Base-by-base conservation (phyloP, 352 stramenopile genomes). In the Pythium aristosporum region DNA sequence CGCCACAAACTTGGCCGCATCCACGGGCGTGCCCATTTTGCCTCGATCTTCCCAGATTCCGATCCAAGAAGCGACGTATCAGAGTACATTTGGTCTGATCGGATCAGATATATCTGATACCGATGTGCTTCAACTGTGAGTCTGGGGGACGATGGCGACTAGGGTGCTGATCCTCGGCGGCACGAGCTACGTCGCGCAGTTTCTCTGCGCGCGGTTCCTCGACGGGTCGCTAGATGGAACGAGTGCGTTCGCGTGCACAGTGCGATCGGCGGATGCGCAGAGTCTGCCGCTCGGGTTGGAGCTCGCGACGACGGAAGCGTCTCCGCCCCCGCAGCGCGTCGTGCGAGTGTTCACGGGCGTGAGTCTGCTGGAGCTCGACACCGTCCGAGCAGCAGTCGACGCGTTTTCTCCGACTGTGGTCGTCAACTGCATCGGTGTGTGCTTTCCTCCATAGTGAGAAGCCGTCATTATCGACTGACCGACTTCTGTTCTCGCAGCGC, bases 101-200 rank as follows among this genome's bases (percentile, higher is more conserved):
- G 8, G 20, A 57, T 58, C 60, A 50, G 62, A 68, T 55, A 30
- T 32, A 67, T 49, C 50, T 67, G 60, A 67, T 25, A 39, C 34
- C 42, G 2, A 42, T 1, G 5, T 5, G 6, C 23, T 53, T 39
- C 41, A 61, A 34, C 15, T 61, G 23, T 25, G 25, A 30, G 25
- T 30, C 25, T 30, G 25, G 25, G 54, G 4, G 30, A 47, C 37
- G 1, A 65, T 51, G 54, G 48, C n/a, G 12, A 82, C 48, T 16
- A 77, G 72, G 13, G 74, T 88, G 64, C 61, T 90, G 21, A 70
- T 90, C 53, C 65, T 90, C 9, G 79, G 81, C 4, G 81, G 74
- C 28, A 73, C 77, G 34, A 88, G 77, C 63, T 88, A 90, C 71
- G 73, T 90, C 25, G 81, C 77, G 57, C 81, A 90, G 71, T 88